These are phyloP conservation scores for Candida sp. DNA, from an alignment of 1,139 yeast species.

Conservation along the genomic window DNA sequence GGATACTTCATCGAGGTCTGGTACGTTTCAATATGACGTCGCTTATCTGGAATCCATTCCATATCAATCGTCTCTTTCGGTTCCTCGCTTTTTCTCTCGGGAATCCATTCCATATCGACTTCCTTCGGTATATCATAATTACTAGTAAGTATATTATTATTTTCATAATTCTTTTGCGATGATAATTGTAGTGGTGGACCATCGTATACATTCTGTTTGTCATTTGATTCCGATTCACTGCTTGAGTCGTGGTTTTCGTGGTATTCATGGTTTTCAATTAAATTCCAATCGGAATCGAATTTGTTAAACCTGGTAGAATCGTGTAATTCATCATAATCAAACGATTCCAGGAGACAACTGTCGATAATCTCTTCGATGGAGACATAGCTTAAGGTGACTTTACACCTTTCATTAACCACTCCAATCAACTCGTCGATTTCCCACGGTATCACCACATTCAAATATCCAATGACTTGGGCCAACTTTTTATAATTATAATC, in stretches of 20 bases:
- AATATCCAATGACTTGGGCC: slow-evolving; percentile 36
- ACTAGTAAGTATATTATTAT: neutral
- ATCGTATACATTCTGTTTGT: neutral
- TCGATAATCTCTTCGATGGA: slow-evolving; percentile 65
- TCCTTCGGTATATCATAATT: neutral
- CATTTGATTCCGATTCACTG: neutral
- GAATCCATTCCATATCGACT: neutral
- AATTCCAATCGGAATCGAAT: neutral
- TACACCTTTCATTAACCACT: slow-evolving; percentile 55
- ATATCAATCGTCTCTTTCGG: neutral
- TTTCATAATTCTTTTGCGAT: neutral
- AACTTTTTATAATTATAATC: slow-evolving; percentile 33
- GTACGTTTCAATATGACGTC: neutral
- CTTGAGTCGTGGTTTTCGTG: neutral
- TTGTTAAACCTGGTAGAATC: neutral
- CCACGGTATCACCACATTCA: slow-evolving; percentile 56
- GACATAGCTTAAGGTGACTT: slow-evolving; percentile 49
- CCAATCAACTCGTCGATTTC: slow-evolving; percentile 54
- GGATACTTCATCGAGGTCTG: neutral
- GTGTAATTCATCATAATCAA: slow-evolving; percentile 9
- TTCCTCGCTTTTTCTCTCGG: neutral
- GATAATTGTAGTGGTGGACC: neutral
- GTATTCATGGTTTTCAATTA: no score
- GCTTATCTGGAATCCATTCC: neutral
- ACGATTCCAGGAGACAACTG: slow-evolving; percentile 51